Evolutionary conservation across 1,284 basidiomycete genomes (phyloP).

Genomic region (Austroboletus rostrupii): DNA sequence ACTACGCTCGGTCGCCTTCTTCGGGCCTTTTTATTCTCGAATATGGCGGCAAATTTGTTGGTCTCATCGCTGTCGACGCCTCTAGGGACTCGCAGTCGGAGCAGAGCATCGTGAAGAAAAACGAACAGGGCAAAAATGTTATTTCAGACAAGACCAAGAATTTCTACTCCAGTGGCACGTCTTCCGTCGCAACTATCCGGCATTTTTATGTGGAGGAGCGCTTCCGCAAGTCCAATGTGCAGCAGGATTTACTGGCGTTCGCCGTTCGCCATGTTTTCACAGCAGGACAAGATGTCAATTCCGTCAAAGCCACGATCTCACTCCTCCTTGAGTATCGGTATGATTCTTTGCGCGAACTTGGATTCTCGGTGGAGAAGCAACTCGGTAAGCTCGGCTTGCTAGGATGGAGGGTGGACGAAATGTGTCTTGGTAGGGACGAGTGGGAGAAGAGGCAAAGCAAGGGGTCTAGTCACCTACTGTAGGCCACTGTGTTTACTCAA

Average conservation of each 20-base stretch:
- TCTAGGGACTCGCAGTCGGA: constrained; percentile 36
- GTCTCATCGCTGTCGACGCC: constrained; percentile 69
- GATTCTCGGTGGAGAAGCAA: constrained; percentile 48
- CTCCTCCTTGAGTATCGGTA: constrained; percentile 52
- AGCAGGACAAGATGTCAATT: constrained; percentile 37
- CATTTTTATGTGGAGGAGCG: constrained; percentile 72
- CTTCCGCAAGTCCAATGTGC: constrained; percentile 54
- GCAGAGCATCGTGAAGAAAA: constrained; percentile 20
- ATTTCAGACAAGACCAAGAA: constrained; percentile 10
- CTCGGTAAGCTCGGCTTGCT: constrained; percentile 47
- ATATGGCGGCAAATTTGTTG: constrained; percentile 56
- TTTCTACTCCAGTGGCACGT: constrained; percentile 33
- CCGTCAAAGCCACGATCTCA: constrained; percentile 46
- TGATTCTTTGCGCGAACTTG: constrained; percentile 41
- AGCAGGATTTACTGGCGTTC: constrained; percentile 61
- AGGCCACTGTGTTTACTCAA: background rate
- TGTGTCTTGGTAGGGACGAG: constrained; percentile 21
- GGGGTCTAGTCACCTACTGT: background rate
- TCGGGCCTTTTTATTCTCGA: constrained; percentile 71
- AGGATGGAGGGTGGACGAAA: constrained; percentile 45
- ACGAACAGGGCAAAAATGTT: constrained; percentile 13
- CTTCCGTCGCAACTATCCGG: constrained; percentile 59
- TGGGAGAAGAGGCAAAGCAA: constrained; percentile 21
- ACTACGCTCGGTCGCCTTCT: constrained; percentile 58
- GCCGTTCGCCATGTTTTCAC: constrained; percentile 59